Base-by-base conservation (phyloP, 1,284 basidiomycete genomes). In the Rhizopogon parksii region DNA sequence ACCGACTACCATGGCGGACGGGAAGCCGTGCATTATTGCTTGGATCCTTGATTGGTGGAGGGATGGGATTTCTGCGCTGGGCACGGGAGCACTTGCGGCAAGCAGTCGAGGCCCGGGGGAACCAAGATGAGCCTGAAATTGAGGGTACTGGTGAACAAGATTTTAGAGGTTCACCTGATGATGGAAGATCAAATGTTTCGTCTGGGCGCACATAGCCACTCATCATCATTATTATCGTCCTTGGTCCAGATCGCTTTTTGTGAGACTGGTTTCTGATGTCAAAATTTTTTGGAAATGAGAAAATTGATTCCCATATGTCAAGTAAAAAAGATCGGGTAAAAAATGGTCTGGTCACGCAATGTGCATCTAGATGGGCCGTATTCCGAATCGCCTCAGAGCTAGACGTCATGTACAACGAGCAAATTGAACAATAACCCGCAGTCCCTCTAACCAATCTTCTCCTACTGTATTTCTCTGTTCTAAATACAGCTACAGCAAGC, bases 1-100 rank as follows among this genome's bases (percentile, higher is more conserved):
- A 86, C 67, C 72, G 83, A 56, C 66, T 88, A 53, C 74, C 78
- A 17, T 73, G 75, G 73, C 75, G 72, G 58, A 69, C 71, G 42
- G 69, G 74, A 34, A 65, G 70, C 48, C 77, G 78, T 55, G 74
- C 76, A 21, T 49, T 80, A 54, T 58, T 72, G 53, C 68, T 87
- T 36, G 86, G 80, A 35, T 57, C 73, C 35, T 53, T 74, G 51
- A 72, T 79, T 51, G 87, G 85, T 42, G 65, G 68, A 7, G 68
- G 70, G 48, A 72, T 88, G 71, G 71, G 75, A 43, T 62, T 72
- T 49, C 65, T 85, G 60, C 72, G 77, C 15, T 75, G 71, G 73
- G 71, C 64, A 32, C 69, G 68, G 56, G 68, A 67, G 40, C 64
- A 68, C 53, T 60, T 72, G 60, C 60, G 67, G 56, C 61, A 54